Percentiles rank a stretch among this genome's conserved stretches.
Evolutionary conservation across 495 filamentous ascomycete genomes (phyloP).

Genomic region (Xeromyces bisporus): DNA sequence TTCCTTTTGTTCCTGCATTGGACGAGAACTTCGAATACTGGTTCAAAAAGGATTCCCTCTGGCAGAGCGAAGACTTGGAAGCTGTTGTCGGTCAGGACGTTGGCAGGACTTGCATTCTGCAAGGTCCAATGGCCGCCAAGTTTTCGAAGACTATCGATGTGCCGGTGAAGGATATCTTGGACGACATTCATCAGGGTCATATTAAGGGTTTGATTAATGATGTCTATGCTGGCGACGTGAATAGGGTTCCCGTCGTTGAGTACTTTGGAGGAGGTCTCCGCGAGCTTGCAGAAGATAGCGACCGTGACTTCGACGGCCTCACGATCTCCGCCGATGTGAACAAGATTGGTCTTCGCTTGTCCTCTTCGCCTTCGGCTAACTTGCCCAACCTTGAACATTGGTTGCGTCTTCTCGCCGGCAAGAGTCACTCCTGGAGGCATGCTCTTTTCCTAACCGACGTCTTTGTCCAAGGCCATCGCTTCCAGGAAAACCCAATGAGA

Average conservation of each 20-base stretch:
- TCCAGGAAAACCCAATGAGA: constrained; percentile 90
- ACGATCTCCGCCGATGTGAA: constrained; percentile 54
- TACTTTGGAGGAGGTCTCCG: constrained; percentile 83
- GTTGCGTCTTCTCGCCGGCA: constrained; percentile 78
- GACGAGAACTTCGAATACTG: constrained; percentile 96
- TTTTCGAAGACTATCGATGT: constrained; percentile 82
- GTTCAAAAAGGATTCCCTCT: constrained; percentile 99
- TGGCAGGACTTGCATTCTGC: constrained; percentile 83
- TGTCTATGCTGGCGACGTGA: constrained; percentile 56
- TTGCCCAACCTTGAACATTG: constrained; percentile 69
- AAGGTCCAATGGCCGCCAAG: constrained; percentile 84
- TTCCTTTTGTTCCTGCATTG: constrained; percentile 81
- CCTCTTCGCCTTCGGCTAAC: constrained; percentile 46
- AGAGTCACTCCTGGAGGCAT: constrained; percentile 72
- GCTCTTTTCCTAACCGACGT: constrained; percentile 96
- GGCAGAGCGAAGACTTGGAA: constrained; percentile 95
- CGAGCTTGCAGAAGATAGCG: constrained; percentile 26
- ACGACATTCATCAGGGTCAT: constrained; percentile 73
- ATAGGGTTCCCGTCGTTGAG: constrained; percentile 66
- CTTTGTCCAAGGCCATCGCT: constrained; percentile 87
- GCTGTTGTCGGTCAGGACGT: constrained; percentile 94
- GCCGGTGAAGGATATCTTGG: constrained; percentile 82
- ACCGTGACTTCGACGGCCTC: constrained; percentile 63
- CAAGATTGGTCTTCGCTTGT: constrained; percentile 67
- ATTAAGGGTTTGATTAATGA: constrained; percentile 65